phyloP scores from a whole-genome alignment of 768 basidiomycete species.

The Boletus vinaceobasis region DNA sequence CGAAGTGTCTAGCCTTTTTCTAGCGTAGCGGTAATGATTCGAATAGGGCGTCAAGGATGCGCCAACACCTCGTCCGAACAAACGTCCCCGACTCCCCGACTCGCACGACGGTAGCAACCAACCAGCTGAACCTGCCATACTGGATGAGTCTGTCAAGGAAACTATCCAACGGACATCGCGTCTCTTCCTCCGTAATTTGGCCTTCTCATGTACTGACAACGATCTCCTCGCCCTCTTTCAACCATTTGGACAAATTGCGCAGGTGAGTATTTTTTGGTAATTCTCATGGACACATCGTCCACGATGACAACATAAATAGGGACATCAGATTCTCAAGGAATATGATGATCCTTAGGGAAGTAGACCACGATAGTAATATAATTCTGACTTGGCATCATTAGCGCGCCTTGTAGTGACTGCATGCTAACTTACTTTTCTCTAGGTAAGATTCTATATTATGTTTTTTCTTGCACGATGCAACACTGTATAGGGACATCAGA shows the following conservation, averaged over 20 bases:
- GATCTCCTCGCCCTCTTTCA: constrained; percentile 67
- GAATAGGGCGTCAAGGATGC: constrained; percentile 65
- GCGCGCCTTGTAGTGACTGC: neutral
- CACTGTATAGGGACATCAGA: constrained; percentile 55
- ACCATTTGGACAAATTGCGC: constrained; percentile 66
- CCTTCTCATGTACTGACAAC: constrained; percentile 73
- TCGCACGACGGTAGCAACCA: constrained; percentile 35
- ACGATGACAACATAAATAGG: constrained; percentile 44
- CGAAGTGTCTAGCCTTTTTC: neutral
- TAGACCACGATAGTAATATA: constrained; percentile 53
- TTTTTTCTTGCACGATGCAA: neutral
- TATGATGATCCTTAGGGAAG: constrained; percentile 36
- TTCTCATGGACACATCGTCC: constrained; percentile 6
- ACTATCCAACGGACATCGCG: constrained; percentile 73
- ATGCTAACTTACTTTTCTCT: constrained; percentile 3
- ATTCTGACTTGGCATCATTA: constrained; percentile 20
- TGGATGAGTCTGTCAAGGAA: constrained; percentile 34
- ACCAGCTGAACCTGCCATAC: constrained; percentile 1
- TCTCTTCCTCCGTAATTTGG: constrained; percentile 92
- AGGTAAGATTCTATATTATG: constrained; percentile 10
- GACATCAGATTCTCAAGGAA: constrained; percentile 46
- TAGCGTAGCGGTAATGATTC: constrained; percentile 2
- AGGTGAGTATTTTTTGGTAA: constrained; percentile 50
- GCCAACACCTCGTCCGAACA: constrained; percentile 64
- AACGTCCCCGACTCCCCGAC: constrained; percentile 60